These are phyloP conservation scores for Rhodotorula glutinis DNA, from an alignment of 1,284 basidiomycete genomes.

Conservation along the genomic window DNA sequence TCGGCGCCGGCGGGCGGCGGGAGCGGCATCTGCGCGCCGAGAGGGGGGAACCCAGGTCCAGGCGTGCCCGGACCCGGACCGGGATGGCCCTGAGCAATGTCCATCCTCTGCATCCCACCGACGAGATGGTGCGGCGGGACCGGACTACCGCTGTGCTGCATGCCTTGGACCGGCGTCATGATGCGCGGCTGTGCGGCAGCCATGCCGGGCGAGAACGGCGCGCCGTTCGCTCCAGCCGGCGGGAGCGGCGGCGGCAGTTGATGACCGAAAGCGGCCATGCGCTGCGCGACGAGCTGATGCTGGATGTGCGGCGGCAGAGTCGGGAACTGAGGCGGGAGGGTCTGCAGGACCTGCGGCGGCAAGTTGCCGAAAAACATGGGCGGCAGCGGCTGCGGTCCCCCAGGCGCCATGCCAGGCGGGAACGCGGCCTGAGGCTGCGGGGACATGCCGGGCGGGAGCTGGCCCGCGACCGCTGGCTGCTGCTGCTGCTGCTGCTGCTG, in stretches of 20 bases:
- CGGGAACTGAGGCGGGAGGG: conserved; percentile 8
- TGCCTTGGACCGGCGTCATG: conserved; percentile 1
- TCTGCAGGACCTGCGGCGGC: conserved; percentile 8
- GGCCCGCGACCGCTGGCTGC: conserved; percentile 10
- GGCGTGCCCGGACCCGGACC: conserved; percentile 10
- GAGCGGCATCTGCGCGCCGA: conserved; percentile 8
- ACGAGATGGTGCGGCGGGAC: neutral
- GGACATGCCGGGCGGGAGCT: conserved; percentile 17
- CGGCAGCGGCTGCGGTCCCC: neutral
- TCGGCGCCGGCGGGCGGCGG: neutral
- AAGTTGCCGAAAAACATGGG: neutral
- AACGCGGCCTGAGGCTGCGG: neutral
- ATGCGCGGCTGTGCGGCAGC: conserved; percentile 8
- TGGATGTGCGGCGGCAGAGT: conserved; percentile 11
- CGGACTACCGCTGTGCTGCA: conserved; percentile 18
- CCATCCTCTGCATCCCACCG: neutral
- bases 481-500: neutral
- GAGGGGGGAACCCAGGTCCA: conserved; percentile 20
- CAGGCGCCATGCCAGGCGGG: neutral
- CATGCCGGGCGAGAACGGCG: neutral
- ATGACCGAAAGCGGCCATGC: conserved; percentile 16
- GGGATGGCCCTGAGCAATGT: neutral
- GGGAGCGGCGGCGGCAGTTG: conserved; percentile 40
- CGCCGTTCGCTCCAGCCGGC: neutral
- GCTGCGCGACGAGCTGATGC: conserved; percentile 10